phyloP scores from a whole-genome alignment of 1,139 yeast genomes.

The Candida glucosophila region DNA sequence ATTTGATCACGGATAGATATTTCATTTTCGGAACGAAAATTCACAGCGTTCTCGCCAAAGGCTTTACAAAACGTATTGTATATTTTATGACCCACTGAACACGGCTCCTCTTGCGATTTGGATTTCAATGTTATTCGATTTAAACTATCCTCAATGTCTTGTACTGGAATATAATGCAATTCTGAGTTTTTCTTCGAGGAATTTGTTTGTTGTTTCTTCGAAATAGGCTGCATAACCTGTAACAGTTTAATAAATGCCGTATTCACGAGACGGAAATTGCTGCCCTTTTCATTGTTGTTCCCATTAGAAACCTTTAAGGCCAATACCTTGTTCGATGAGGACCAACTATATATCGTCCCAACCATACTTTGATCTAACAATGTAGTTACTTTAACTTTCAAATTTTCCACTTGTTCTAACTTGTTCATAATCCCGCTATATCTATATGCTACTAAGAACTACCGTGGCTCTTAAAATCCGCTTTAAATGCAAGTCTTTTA shows the following conservation, averaged over 20 bases:
- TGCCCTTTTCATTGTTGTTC: conserved; percentile 11
- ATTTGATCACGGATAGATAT: conserved; percentile 19
- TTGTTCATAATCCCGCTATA: too few relatives aligned
- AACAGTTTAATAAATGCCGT: conserved; percentile 50
- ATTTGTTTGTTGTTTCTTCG: conserved; percentile 9
- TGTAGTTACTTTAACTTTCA: conserved; percentile 54
- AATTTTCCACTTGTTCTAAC: conserved; percentile 23
- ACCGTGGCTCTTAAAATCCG: too few relatives aligned
- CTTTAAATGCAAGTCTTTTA: too few relatives aligned
- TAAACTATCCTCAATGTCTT: conserved; percentile 12
- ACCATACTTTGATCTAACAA: conserved; percentile 46
- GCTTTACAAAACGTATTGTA: conserved; percentile 12
- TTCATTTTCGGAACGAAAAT: conserved; percentile 14
- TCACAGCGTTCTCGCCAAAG: conserved; percentile 18
- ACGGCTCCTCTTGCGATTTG: conserved; percentile 5
- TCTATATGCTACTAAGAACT: too few relatives aligned
- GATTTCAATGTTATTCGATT: conserved; percentile 3
- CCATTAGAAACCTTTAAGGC: conserved; percentile 14
- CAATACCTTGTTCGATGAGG: conserved; percentile 17
- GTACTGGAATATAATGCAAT: conserved; percentile 8
- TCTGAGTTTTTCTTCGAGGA: conserved; percentile 3
- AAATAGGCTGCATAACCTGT: conserved; percentile 26
- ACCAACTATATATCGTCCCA: conserved; percentile 59
- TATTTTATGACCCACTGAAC: conserved; percentile 10
- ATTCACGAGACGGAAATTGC: conserved; percentile 46